Percentiles rank a stretch among this genome's conserved stretches.
Conservation (phyloP, 2,329 filamentous ascomycete species). For the Diaporthe sp. region DNA sequence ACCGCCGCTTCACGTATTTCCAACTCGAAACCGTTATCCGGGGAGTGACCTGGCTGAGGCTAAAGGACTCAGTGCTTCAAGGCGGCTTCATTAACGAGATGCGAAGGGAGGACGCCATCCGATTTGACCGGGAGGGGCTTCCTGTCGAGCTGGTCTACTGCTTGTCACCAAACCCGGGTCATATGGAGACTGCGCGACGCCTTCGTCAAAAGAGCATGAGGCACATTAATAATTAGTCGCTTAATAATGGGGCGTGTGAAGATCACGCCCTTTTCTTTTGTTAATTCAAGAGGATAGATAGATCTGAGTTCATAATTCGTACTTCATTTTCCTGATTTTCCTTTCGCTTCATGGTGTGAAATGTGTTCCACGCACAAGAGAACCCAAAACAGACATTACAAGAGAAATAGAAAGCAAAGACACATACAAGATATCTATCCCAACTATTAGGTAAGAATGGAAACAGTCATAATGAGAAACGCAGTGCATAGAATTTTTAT, state of each 20-base stretch:
- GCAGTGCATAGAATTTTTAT: too few species aligned
- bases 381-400: too few species aligned
- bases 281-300: background rate
- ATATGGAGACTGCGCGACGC: background rate
- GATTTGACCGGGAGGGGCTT: background rate
- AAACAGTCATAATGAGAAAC: too few species aligned
- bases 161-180: background rate
- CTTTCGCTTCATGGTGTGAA: background rate
- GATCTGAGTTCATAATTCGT: background rate
- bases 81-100: background rate
- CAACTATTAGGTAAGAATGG: too few species aligned
- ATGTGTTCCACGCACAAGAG: background rate
- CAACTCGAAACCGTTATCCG: background rate
- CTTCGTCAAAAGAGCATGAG: too few species aligned
- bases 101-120: conserved; percentile 3
- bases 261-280: background rate
- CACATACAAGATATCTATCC: too few species aligned
- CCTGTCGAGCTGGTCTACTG: background rate
- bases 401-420: too few species aligned
- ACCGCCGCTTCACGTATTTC: conserved; percentile 16
- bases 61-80: background rate
- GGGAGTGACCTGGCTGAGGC: background rate
- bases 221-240: background rate
- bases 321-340: background rate
- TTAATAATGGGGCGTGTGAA: too few species aligned